Conservation (phyloP, 1,139 yeast species). For the Candida freyschussii region DNA sequence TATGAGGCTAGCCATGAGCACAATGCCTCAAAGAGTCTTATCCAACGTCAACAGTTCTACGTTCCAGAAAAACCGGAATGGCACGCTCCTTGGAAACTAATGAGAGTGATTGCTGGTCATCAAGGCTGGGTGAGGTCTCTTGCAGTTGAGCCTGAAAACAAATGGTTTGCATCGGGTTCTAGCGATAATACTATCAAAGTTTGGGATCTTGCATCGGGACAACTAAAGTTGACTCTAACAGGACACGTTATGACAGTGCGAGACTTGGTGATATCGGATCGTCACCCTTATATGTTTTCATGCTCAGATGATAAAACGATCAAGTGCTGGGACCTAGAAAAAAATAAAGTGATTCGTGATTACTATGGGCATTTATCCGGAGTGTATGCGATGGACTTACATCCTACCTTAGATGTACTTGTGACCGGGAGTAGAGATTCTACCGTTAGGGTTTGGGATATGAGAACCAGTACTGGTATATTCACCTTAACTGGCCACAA, state of each 20-base stretch:
- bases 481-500: slow-evolving; percentile 82
- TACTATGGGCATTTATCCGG: slow-evolving; percentile 95
- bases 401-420: slow-evolving; percentile 82
- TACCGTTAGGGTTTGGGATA: slow-evolving; percentile 89
- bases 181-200: slow-evolving; percentile 83
- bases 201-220: slow-evolving; percentile 82
- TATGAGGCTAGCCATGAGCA: slow-evolving; percentile 13
- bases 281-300: slow-evolving; percentile 84
- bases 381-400: slow-evolving; percentile 75
- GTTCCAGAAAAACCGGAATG: slow-evolving; percentile 35
- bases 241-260: slow-evolving; percentile 92
- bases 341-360: slow-evolving; percentile 74
- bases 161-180: slow-evolving; percentile 91
- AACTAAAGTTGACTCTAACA: slow-evolving; percentile 67
- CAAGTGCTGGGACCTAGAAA: slow-evolving; percentile 96
- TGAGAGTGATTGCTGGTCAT: slow-evolving; percentile 81
- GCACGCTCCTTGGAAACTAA: slow-evolving; percentile 66
- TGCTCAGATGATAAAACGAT: slow-evolving; percentile 93
- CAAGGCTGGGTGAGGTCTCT: slow-evolving; percentile 87
- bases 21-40: slow-evolving; percentile 23
- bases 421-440: slow-evolving; percentile 91
- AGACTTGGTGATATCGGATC: slow-evolving; percentile 63
- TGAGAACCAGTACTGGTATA: slow-evolving; percentile 70
- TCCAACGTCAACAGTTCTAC: slow-evolving; percentile 21
- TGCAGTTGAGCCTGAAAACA: slow-evolving; percentile 78